Evolutionary conservation across 2,329 filamentous ascomycete species (phyloP).

Genomic region (Mariannaea elegans): DNA sequence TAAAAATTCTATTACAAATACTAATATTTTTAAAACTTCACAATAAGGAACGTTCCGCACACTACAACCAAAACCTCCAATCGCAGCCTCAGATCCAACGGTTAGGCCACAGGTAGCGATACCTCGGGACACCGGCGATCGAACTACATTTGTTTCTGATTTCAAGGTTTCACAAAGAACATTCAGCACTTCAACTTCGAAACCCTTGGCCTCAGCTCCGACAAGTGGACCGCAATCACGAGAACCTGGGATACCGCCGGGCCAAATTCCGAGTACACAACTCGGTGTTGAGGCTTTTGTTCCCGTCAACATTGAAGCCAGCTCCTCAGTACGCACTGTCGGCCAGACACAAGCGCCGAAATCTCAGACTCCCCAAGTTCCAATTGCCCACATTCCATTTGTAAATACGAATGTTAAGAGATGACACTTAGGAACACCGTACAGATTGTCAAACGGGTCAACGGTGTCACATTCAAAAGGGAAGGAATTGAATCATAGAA

Average conservation of each 20-base stretch:
- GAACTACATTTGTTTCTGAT: neutral
- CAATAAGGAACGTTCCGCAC: neutral
- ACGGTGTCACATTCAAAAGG: too few relatives aligned
- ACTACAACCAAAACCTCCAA: neutral
- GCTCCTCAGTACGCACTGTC: neutral
- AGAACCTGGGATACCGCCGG: neutral
- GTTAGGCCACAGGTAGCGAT: neutral
- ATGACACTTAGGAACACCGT: conserved; percentile 3
- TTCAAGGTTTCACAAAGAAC: neutral
- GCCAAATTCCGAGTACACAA: neutral
- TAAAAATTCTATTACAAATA: neutral
- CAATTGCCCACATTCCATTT: neutral
- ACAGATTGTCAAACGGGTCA: neutral
- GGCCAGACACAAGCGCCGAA: neutral
- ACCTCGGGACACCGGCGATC: neutral
- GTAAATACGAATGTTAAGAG: neutral
- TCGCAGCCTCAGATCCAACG: neutral
- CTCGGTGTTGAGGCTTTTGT: neutral
- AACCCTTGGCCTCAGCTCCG: neutral
- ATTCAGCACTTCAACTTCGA: neutral
- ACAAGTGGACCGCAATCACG: neutral
- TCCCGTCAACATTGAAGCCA: neutral
- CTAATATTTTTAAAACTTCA: neutral
- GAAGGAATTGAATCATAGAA: too few relatives aligned
- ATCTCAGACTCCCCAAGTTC: neutral